phyloP scores from a whole-genome alignment of 2,329 filamentous ascomycete species.

The Penicillium sp. region DNA sequence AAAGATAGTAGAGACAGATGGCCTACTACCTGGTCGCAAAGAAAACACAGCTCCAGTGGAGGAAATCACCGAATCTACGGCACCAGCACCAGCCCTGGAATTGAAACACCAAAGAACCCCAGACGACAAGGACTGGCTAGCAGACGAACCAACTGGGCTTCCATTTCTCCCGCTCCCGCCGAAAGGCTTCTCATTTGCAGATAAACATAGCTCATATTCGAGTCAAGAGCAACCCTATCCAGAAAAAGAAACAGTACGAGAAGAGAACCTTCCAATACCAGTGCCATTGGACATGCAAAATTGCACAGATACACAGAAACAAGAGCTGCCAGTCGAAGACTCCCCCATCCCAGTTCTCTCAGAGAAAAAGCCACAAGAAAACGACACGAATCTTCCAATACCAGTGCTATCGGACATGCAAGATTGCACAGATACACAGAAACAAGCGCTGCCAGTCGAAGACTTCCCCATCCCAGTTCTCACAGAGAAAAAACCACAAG shows the following conservation, averaged over 20 bases:
- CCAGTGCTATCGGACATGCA: constrained; percentile 9
- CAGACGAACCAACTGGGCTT: background rate
- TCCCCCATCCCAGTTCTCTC: constrained; percentile 3
- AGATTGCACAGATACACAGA: constrained; percentile 6
- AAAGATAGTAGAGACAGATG: constrained; percentile 3
- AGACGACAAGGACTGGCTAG: background rate
- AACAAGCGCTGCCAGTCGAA: constrained; percentile 1
- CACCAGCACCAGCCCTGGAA: background rate
- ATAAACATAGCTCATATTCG: background rate
- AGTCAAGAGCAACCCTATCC: background rate
- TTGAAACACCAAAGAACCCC: background rate
- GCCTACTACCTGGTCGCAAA: background rate
- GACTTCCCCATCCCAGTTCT: constrained; percentile 7
- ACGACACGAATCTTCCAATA: background rate
- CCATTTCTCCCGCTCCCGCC: background rate
- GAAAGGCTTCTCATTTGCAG: background rate
- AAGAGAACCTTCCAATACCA: constrained; percentile 16
- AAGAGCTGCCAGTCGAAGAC: constrained; percentile 4
- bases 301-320: constrained; percentile 5
- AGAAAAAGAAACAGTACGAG: constrained; percentile 1
- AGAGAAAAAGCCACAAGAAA: background rate
- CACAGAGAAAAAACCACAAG: background rate
- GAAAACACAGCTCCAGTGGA: background rate
- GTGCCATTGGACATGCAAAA: constrained; percentile 6
- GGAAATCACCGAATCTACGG: background rate